Evolutionary conservation across 2,329 filamentous ascomycete species (phyloP).

Genomic region (Venturia nashicola): DNA sequence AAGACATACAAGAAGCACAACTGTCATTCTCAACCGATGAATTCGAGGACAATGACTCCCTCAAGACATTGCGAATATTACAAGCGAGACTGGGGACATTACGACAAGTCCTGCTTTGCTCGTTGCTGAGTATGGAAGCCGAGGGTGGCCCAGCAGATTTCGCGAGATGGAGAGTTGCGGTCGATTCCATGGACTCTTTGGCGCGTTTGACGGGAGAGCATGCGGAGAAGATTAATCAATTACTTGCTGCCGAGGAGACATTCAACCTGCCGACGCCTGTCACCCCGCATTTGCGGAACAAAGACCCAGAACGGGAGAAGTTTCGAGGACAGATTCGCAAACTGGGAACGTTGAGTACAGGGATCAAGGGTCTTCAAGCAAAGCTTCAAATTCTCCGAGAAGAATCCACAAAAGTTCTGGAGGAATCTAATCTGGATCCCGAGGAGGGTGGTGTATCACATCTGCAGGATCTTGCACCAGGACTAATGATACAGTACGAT

Average conservation of each 20-base stretch:
- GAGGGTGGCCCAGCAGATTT: constrained; percentile 68
- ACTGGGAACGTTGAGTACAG: constrained; percentile 76
- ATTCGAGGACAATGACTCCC: constrained; percentile 61
- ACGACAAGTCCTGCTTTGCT: constrained; percentile 77
- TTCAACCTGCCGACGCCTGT: constrained; percentile 4
- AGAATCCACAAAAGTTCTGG: constrained; percentile 69
- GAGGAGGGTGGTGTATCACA: constrained; percentile 24
- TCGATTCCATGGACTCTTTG: constrained; percentile 59
- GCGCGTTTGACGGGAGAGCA: constrained; percentile 49
- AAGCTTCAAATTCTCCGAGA: constrained; percentile 88
- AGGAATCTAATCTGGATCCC: constrained; percentile 29
- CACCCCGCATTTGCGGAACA: constrained; percentile 22
- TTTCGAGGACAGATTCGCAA: constrained; percentile 81
- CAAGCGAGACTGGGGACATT: constrained; percentile 64
- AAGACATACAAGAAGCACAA: constrained; percentile 33
- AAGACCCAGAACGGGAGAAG: constrained; percentile 68
- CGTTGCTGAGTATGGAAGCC: constrained; percentile 76
- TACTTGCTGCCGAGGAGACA: constrained; percentile 69
- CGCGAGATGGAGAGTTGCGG: constrained; percentile 63
- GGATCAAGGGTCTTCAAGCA: constrained; percentile 82
- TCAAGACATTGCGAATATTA: constrained; percentile 60
- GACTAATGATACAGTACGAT: constrained; percentile 82
- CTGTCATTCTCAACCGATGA: constrained; percentile 49
- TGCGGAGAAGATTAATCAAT: constrained; percentile 52
- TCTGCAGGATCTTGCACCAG: constrained; percentile 59